These are phyloP conservation scores for Claviceps spartinae DNA, from an alignment of 2,329 filamentous ascomycete genomes.

Conservation along the genomic window DNA sequence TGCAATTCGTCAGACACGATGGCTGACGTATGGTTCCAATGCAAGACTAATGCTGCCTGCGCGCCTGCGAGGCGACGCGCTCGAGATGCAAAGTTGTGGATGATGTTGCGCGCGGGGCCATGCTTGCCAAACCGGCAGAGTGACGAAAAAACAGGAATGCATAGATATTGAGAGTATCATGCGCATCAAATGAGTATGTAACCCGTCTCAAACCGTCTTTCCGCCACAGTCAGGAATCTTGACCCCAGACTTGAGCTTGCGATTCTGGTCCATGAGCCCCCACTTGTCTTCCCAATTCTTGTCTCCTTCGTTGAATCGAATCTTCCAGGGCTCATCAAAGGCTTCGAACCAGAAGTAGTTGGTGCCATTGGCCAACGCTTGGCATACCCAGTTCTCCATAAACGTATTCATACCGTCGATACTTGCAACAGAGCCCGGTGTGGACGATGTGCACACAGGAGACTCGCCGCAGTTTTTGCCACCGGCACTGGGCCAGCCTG, in stretches of 20 bases:
- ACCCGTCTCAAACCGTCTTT: conserved; percentile 37
- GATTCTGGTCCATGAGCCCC: conserved; percentile 77
- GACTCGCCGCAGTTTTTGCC: conserved; percentile 59
- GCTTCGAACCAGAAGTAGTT: conserved; percentile 97
- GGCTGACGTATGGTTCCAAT: neutral
- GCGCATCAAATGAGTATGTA: too few species aligned
- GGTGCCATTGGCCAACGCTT: conserved; percentile 64
- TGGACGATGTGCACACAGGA: conserved; percentile 33
- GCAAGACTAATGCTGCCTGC: neutral
- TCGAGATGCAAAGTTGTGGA: neutral
- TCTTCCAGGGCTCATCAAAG: conserved; percentile 95
- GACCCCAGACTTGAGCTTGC: conserved; percentile 72
- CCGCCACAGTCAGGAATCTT: conserved; percentile 80
- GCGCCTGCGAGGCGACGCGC: neutral
- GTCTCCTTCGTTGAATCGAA: conserved; percentile 50
- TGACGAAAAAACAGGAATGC: neutral
- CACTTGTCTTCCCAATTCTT: conserved; percentile 91
- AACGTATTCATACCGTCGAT: conserved; percentile 74
- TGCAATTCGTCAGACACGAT: neutral
- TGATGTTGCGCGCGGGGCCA: neutral
- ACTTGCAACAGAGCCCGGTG: conserved; percentile 59
- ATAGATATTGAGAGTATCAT: neutral
- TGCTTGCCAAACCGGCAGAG: neutral
- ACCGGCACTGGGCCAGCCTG: conserved; percentile 78
- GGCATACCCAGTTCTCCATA: conserved; percentile 74